These are phyloP conservation scores for Pugionium cornutum DNA, from an alignment of 345 rosid species.

Conservation along the genomic window DNA sequence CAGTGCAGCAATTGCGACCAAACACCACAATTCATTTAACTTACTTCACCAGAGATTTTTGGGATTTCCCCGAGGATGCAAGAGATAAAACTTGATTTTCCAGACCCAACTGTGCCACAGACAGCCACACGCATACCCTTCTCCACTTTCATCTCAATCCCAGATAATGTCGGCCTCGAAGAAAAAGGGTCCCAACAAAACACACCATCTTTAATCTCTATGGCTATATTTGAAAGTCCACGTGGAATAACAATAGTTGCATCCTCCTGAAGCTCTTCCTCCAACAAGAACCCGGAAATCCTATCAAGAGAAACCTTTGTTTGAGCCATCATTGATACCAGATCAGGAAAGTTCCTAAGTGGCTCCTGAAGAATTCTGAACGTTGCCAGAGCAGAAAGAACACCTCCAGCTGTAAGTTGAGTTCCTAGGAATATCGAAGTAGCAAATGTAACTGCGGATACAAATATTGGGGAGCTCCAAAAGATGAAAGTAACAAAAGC, in stretches of 20 bases:
- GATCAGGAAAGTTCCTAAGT: slow-evolving; percentile 96
- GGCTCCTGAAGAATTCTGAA: slow-evolving; percentile 99
- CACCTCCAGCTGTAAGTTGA: slow-evolving; percentile 95
- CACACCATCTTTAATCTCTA: slow-evolving; percentile 79
- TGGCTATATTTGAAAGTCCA: slow-evolving; percentile 62
- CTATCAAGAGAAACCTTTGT: slow-evolving; percentile 99
- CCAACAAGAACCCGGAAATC: slow-evolving; percentile 92
- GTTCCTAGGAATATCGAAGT: slow-evolving; percentile 84
- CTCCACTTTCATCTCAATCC: slow-evolving; percentile 76
- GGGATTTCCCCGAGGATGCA: slow-evolving; percentile 99
- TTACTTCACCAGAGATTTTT: slow-evolving; percentile 93
- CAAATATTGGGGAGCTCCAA: slow-evolving; percentile 99
- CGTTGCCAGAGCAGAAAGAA: slow-evolving; percentile 98
- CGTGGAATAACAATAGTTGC: slow-evolving; percentile 81
- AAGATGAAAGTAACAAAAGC: slow-evolving; percentile 94
- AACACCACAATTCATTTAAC: slow-evolving; percentile 40
- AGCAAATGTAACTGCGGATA: slow-evolving; percentile 88
- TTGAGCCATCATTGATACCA: slow-evolving; percentile 99
- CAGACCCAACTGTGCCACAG: slow-evolving; percentile 97
- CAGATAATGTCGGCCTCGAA: slow-evolving; percentile 70
- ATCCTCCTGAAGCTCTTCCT: slow-evolving; percentile 94
- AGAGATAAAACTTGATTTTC: slow-evolving; percentile 97
- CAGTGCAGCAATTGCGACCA: slow-evolving; percentile 17
- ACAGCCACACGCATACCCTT: slow-evolving; percentile 99
- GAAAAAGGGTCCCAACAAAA: slow-evolving; percentile 87